Conservation (phyloP, 2,329 filamentous ascomycete species). For the Diaporthe amygdali region DNA sequence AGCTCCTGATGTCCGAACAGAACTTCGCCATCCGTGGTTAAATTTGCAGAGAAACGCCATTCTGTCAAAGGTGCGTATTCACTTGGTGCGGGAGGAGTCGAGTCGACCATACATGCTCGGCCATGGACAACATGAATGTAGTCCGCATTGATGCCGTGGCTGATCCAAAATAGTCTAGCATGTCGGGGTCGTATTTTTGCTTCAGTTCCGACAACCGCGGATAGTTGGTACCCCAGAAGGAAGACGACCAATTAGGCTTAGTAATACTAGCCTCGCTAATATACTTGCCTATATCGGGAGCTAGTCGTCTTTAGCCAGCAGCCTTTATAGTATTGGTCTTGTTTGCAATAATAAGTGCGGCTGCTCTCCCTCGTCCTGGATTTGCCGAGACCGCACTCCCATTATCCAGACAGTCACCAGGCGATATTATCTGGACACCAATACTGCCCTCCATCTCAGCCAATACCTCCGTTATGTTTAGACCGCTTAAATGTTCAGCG, state of each 20-base stretch:
- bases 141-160: not conserved
- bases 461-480: not conserved
- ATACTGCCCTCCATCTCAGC: not conserved
- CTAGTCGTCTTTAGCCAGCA: not conserved
- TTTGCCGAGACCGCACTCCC: not conserved
- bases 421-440: not conserved
- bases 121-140: not conserved
- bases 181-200: constrained; percentile 46
- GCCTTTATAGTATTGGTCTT: not conserved
- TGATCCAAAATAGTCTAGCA: not conserved
- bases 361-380: not conserved
- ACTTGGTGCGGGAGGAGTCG: not conserved
- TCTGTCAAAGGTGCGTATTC: not conserved
- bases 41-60: not conserved
- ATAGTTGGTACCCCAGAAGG: constrained; percentile 48
- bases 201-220: constrained; percentile 42
- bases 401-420: not conserved
- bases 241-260: constrained; percentile 41
- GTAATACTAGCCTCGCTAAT: not conserved
- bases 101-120: not conserved
- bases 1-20: not conserved
- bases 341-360: not conserved
- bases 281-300: not conserved
- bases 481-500: not conserved
- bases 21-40: not conserved